Percentiles rank a stretch among this genome's conserved stretches.
phyloP scores from a whole-genome alignment of 2,329 filamentous ascomycete genomes.

The Mollisia scopiformis region DNA sequence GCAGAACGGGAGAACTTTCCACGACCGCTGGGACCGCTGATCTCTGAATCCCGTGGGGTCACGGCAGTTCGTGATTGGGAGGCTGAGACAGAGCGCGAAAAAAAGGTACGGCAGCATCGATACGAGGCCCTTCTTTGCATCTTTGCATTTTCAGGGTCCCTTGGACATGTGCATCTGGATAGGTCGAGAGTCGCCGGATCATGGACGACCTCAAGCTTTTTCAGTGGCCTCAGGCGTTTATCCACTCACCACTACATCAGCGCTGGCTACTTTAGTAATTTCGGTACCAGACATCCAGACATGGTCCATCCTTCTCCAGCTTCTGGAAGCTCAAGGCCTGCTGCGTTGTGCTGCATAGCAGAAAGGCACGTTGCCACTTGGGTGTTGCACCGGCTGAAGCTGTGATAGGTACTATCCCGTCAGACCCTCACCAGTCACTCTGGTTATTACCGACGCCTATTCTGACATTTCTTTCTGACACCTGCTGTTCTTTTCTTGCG shows the following conservation, averaged over 20 bases:
- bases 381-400: background rate
- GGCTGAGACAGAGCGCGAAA: background rate
- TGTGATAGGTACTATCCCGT: background rate
- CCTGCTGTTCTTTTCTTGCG: background rate
- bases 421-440: background rate
- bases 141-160: background rate
- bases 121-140: background rate
- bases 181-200: too few species aligned
- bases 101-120: background rate
- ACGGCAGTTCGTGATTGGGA: conserved; percentile 9
- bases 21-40: conserved; percentile 2
- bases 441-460: background rate
- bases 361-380: background rate
- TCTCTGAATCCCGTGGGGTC: conserved; percentile 12
- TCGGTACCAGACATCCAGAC: background rate
- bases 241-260: background rate
- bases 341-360: too few species aligned
- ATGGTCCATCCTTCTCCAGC: background rate
- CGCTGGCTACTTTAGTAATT: too few species aligned
- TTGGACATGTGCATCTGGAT: background rate
- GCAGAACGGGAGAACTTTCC: background rate
- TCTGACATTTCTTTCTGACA: background rate
- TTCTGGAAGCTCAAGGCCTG: background rate
- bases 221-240: too few species aligned
- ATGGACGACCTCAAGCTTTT: too few species aligned